Evolutionary conservation across 345 rosid genomes (phyloP).

Genomic region (Citrus australasica): DNA sequence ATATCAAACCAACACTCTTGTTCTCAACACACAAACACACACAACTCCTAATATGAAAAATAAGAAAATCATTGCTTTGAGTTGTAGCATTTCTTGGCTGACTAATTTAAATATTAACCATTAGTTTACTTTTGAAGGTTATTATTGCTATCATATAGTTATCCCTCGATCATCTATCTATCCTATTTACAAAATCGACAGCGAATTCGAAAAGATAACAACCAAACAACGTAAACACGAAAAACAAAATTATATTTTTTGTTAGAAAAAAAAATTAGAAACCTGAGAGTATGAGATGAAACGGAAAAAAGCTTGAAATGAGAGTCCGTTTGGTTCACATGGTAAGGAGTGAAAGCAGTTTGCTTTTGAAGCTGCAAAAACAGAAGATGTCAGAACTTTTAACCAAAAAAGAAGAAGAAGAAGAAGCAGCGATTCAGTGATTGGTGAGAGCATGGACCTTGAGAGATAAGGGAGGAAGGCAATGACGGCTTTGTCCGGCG

Average conservation of each 20-base stretch:
- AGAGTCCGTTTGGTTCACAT: conserved; percentile 27
- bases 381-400: not conserved
- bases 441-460: conserved; percentile 27
- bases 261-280: not conserved
- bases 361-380: conserved; percentile 35
- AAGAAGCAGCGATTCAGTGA: not conserved
- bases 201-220: not conserved
- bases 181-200: not conserved
- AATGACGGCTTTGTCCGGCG: conserved; percentile 13
- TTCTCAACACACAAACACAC: too few relatives aligned
- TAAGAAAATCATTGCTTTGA: not conserved
- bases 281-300: conserved; percentile 46
- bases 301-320: conserved; percentile 33
- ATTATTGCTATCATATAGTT: not conserved
- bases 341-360: conserved; percentile 18
- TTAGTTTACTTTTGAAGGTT: not conserved
- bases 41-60: too few relatives aligned
- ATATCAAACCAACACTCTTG: not conserved
- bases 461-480: conserved; percentile 25
- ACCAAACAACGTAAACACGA: not conserved
- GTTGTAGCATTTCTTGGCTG: not conserved
- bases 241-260: not conserved
- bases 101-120: not conserved
- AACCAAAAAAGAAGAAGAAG: not conserved
- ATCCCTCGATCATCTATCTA: not conserved